A percentile compares a stretch with the other conserved stretches of the same genome.
phyloP scores from a whole-genome alignment of 129 eudicot genomes.

The Centaurea solstitialis region DNA sequence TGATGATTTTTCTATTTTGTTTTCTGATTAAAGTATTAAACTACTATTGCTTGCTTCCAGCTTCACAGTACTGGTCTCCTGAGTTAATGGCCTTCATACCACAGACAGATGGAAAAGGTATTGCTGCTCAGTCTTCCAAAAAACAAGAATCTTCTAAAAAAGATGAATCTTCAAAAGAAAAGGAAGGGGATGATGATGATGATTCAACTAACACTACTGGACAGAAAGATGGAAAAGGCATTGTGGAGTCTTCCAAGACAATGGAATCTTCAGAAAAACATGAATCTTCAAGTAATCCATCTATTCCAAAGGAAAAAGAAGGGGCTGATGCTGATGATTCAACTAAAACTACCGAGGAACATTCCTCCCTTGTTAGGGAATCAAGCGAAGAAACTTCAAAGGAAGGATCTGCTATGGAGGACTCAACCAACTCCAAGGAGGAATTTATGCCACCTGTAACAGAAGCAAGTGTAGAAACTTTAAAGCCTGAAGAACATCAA shows the following conservation, averaged over 20 bases:
- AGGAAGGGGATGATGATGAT: conserved; percentile 31
- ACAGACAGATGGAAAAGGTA: conserved; percentile 43
- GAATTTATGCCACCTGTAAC: conserved; percentile 33
- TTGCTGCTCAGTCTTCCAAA: conserved; percentile 28
- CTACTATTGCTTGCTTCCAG: conserved; percentile 26
- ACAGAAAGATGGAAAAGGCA: conserved; percentile 16
- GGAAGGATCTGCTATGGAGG: conserved; percentile 26
- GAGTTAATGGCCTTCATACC: conserved; percentile 54
- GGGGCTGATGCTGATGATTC: conserved; percentile 35
- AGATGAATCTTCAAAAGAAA: conserved; percentile 33
- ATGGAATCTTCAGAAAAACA: conserved; percentile 31
- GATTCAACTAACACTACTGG: conserved; percentile 17
- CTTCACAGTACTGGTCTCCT: conserved; percentile 59
- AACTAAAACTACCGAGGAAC: conserved; percentile 27
- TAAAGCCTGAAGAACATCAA: conserved; percentile 12
- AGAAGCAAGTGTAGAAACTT: conserved; percentile 34
- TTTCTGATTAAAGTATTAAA: conserved; percentile 2
- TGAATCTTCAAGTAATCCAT: conserved; percentile 30
- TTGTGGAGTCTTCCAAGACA: conserved; percentile 15
- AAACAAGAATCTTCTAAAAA: conserved; percentile 30
- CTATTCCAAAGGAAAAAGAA: conserved; percentile 36
- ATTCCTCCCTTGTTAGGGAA: conserved; percentile 29
- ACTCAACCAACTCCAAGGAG: conserved; percentile 20
- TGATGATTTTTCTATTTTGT: not conserved
- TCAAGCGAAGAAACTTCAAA: conserved; percentile 28